A percentile compares a stretch with the other conserved stretches of the same genome.
phyloP scores from a whole-genome alignment of 1,284 basidiomycete species.

The Leucoagaricus sp. region DNA sequence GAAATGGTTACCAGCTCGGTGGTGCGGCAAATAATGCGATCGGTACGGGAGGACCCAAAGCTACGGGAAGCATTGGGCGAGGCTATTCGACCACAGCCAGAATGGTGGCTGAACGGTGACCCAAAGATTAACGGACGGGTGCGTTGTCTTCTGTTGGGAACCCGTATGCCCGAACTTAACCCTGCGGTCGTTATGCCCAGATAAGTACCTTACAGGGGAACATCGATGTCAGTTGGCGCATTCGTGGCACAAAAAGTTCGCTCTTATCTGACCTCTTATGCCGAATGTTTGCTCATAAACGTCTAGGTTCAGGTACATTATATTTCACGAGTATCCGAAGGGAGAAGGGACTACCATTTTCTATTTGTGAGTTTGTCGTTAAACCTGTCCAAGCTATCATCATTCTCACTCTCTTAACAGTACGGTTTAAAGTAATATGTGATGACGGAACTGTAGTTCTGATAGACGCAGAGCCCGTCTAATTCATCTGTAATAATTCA shows the following conservation, averaged over 20 bases:
- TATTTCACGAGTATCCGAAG: constrained; percentile 81
- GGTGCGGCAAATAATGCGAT: constrained; percentile 63
- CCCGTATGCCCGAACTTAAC: background rate
- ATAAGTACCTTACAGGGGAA: constrained; percentile 75
- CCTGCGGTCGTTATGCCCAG: constrained; percentile 34
- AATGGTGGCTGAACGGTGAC: constrained; percentile 78
- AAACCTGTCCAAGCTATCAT: background rate
- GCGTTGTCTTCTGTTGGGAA: constrained; percentile 25
- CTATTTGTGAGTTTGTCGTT: constrained; percentile 53
- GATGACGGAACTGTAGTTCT: constrained; percentile 60
- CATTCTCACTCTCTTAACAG: constrained; percentile 33
- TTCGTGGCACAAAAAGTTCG: constrained; percentile 70
- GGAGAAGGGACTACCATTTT: constrained; percentile 72
- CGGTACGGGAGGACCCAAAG: constrained; percentile 51
- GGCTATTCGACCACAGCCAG: constrained; percentile 67
- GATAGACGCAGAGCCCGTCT: constrained; percentile 32
- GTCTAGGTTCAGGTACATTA: constrained; percentile 64
- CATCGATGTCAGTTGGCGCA: constrained; percentile 73
- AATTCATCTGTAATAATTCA: background rate
- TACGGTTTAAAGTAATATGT: constrained; percentile 70
- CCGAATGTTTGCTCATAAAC: background rate
- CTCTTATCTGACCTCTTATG: constrained; percentile 1
- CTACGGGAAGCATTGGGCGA: constrained; percentile 61
- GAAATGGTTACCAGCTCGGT: constrained; percentile 79
- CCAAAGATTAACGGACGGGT: constrained; percentile 72